Conservation (phyloP, 202 grass and related monocot species). For the Brachypodium distachyon region DNA sequence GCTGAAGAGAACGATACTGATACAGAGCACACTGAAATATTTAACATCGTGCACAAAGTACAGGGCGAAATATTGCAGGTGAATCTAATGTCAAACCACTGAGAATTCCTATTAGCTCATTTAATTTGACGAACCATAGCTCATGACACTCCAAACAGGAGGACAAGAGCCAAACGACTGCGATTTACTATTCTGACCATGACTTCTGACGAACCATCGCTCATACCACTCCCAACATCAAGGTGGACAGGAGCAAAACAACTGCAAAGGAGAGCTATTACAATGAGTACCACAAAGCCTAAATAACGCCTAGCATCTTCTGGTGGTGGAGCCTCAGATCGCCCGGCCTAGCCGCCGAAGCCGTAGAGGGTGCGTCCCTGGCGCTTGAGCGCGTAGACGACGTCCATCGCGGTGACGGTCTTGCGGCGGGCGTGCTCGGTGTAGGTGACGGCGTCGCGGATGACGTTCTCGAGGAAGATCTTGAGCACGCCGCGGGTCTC, state of each 20-base stretch:
- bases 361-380: constrained; percentile 93
- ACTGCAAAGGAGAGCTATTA: background rate
- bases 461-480: constrained; percentile 97
- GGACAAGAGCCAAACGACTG: background rate
- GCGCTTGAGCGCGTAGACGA: constrained; percentile 95
- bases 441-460: constrained; percentile 92
- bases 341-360: constrained; percentile 47
- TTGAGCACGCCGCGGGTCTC: constrained; percentile 94
- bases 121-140: background rate
- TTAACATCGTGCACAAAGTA: background rate
- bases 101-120: background rate
- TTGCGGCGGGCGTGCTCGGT: constrained; percentile 89
- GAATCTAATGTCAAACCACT: background rate
- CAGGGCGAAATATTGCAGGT: accelerated
- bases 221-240: background rate
- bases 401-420: constrained; percentile 96
- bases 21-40: no score
- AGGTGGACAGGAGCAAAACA: background rate
- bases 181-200: no score
- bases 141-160: background rate
- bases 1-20: no score
- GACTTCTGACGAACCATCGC: background rate
- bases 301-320: background rate
- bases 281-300: background rate
- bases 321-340: accelerated